Evolutionary conservation across 169 alveolate genomes (phyloP), one percentile per base, ranked within the genome.

Genomic region (Eimeria praecox): DNA sequence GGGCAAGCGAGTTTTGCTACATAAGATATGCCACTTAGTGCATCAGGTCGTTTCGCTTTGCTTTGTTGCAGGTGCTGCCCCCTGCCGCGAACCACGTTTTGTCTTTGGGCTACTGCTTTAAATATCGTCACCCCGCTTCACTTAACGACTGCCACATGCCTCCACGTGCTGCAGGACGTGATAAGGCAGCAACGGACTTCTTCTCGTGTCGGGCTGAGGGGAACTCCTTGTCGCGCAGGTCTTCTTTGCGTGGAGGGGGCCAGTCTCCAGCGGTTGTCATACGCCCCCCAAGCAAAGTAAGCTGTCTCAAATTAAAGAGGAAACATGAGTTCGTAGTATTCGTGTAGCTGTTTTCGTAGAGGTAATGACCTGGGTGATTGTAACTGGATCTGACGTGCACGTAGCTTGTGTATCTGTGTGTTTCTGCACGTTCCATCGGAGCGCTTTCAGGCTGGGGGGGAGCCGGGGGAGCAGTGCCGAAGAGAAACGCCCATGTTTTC

Each of bases 21-120:
- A n/a, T n/a, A n/a, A n/a, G n/a, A n/a, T n/a, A n/a, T n/a, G n/a
- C n/a, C n/a, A n/a, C n/a, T n/a, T n/a, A n/a, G n/a, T n/a, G n/a
- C n/a, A n/a, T n/a, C n/a, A 52, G 9, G 62, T 52, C 69, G 69
- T 20, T 27, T 64, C 35, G 22, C 35, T 64, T 9, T 69, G 1
- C 69, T 18, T n/a, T 59, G 42, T 69, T 69, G 42, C 78, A 82
- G 90, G 90, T 82, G 44, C 35, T 82, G 52, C 90, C 90, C 30
- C 52, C 90, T n/a, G 42, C 73, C 16, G 90, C 90, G 4, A 52
- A 82, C 22, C 54, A 82, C 56, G 90, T 82, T 8, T 18, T 82
- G 69, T 82, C 90, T 33, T 16, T 82, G 90, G 90, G 90, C 24
- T 82, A 82, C 56, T 27, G 90, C 33, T 82, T 82, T 33, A 52